Evolutionary conservation across 257 asterid species (phyloP), one percentile per base, ranked within the genome.

Genomic region (Plantago ovata): DNA sequence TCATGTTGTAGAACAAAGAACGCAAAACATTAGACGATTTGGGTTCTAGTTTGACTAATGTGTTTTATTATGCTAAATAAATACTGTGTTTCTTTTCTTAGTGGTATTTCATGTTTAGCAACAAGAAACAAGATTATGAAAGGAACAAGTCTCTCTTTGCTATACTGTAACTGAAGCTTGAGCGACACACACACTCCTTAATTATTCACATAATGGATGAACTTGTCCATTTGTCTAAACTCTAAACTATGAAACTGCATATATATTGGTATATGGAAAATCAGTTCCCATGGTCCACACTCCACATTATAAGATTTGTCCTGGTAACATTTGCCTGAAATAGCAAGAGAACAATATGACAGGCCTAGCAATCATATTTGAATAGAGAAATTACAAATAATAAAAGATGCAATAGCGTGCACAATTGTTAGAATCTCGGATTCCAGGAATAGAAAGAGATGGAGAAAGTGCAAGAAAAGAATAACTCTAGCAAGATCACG

Each of bases 271-370:
- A n/a, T 84, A 84, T 13, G 83, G 87, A 47, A 84, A 84, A 82
- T 84, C 94, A 55, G 85, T 81, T 61, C 94, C 94, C 94, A 84
- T 84, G 53, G 80, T 74, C 94, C 94, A n/a, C n/a, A n/a, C n/a
- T n/a, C n/a, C n/a, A 84, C 94, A 84, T 84, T 64, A 84, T 67
- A 66, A 81, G 94, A 69, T 84, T 84, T 56, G 90, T 77, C 77
- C 85, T 75, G 64, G 94, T 84, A 20, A 81, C 62, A 48, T 79
- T 79, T 40, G 94, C 94, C 94, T 84, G 79, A 57, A 61, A 59
- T 56, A 16, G 50, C 9, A 64, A 54, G 62, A 50, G 65, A 23
- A 45, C 24, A 21, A 38, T 38, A 58, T 62, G 45, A 66, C 19
- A 38, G 44, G 18, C 44, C 46, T 28, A 46, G 33, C 51, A 64